phyloP scores from a whole-genome alignment of 225 moss, liverwort and hornwort species.

The Bryum argenteum region DNA sequence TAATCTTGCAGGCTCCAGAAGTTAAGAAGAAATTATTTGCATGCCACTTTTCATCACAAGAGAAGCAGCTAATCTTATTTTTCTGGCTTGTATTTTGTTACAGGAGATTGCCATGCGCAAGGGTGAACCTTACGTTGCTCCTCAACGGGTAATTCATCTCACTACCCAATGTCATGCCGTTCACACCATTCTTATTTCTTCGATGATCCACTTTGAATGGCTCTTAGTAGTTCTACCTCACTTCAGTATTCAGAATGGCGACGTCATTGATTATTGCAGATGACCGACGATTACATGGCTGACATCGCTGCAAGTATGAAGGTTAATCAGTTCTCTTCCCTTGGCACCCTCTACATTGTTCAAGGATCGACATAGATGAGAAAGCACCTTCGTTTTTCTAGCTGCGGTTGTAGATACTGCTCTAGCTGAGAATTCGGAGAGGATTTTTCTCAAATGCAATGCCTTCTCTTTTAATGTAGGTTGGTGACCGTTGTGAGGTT shows the following conservation, averaged over 20 bases:
- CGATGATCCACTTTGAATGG: neutral
- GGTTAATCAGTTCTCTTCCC: constrained; percentile 33
- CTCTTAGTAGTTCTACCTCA: constrained; percentile 10
- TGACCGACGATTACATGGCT: constrained; percentile 78
- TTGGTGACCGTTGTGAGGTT: constrained; percentile 92
- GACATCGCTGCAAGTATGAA: constrained; percentile 70
- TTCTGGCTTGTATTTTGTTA: constrained; percentile 22
- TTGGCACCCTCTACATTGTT: neutral
- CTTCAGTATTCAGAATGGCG: neutral
- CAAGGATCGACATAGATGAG: constrained; percentile 2
- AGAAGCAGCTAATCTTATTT: constrained; percentile 10
- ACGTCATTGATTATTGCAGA: constrained; percentile 31
- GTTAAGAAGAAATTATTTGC: neutral
- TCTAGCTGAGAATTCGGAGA: neutral
- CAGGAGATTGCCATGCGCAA: constrained; percentile 93
- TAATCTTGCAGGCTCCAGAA: constrained; percentile 1
- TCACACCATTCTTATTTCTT: neutral
- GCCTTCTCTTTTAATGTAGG: constrained; percentile 46
- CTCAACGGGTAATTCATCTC: constrained; percentile 60
- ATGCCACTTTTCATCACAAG: neutral
- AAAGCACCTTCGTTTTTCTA: neutral
- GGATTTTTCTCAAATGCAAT: constrained; percentile 2
- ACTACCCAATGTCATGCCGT: neutral
- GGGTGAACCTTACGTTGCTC: constrained; percentile 59
- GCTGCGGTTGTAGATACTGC: neutral